phyloP scores from a whole-genome alignment of 1,139 yeast species.

The Hyphopichia buzzinii region DNA sequence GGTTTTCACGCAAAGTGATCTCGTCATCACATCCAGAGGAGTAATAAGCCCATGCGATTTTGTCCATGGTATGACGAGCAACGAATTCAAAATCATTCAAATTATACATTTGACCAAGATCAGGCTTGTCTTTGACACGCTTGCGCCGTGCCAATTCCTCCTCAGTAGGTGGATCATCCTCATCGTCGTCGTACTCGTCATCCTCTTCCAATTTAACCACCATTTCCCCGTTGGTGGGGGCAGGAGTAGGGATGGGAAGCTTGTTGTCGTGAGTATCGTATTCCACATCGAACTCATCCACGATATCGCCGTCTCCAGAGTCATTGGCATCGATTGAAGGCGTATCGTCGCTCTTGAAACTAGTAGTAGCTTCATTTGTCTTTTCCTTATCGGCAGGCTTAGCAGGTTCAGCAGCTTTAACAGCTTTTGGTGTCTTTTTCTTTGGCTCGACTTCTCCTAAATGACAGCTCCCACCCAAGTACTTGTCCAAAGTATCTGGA shows the following conservation, averaged over 20 bases:
- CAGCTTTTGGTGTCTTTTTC: conserved; percentile 3
- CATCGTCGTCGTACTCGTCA: conserved; percentile 26
- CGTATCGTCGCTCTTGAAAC: conserved; percentile 6
- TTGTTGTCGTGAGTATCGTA: conserved; percentile 44
- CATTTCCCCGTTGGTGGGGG: not conserved
- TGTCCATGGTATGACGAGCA: conserved; percentile 63
- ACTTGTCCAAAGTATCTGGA: conserved; percentile 61
- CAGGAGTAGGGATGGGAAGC: conserved; percentile 20
- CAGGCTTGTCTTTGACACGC: conserved; percentile 49
- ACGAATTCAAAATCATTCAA: conserved; percentile 79
- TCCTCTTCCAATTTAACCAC: conserved; percentile 2
- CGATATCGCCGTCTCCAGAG: conserved; percentile 15
- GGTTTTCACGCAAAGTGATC: conserved; percentile 84
- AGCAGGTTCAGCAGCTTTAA: not conserved
- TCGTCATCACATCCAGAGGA: conserved; percentile 94
- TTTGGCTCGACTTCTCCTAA: conserved; percentile 30
- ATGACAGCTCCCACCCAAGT: conserved; percentile 31
- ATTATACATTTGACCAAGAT: conserved; percentile 60
- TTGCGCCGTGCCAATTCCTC: conserved; percentile 29
- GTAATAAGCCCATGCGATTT: conserved; percentile 88
- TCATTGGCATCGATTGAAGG: no score
- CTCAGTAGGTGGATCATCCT: conserved; percentile 32
- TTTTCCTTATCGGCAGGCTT: not conserved
- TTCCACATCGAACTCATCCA: conserved; percentile 47
- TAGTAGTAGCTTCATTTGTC: not conserved